Percentiles rank a stretch among this genome's conserved stretches.
Evolutionary conservation across 169 alveolate genomes (phyloP).

Genomic region (Besnoitia besnoiti): DNA sequence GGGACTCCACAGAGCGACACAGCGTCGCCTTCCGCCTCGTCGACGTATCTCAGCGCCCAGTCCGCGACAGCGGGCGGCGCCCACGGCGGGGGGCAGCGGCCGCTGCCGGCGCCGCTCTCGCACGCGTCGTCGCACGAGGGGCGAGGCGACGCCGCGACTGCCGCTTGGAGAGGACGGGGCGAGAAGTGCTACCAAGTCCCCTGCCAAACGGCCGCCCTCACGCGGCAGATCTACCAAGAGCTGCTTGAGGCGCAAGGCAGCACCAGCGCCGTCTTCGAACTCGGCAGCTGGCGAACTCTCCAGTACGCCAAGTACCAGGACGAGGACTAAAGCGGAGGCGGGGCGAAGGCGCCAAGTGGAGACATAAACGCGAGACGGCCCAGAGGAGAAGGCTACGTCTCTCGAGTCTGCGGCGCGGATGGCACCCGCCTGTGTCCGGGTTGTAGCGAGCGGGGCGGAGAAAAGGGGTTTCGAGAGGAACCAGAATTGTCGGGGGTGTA

Average conservation of each 20-base stretch:
- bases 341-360: background rate
- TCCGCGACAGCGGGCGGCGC: conserved; percentile 25
- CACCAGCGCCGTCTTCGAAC: conserved; percentile 60
- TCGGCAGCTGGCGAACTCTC: conserved; percentile 63
- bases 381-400: background rate
- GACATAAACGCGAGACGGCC: background rate
- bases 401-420: too few relatives aligned
- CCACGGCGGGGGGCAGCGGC: background rate
- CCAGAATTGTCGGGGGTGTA: too few relatives aligned
- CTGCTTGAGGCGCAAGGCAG: conserved; percentile 61
- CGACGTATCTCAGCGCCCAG: too few relatives aligned
- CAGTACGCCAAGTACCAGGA: conserved; percentile 44
- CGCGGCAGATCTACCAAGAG: conserved; percentile 56
- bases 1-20: background rate
- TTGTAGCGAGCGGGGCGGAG: too few relatives aligned
- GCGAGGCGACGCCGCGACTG: background rate
- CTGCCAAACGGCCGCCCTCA: conserved; percentile 59
- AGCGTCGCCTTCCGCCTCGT: too few relatives aligned
- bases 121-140: conserved; percentile 27
- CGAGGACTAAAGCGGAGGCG: background rate
- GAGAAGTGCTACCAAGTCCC: conserved; percentile 65
- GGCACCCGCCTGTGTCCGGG: too few relatives aligned
- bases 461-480: too few relatives aligned
- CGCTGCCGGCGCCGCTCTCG: background rate
- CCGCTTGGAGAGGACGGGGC: background rate